A percentile compares a stretch with the other conserved stretches of the same genome.
Evolutionary conservation across 192 early-diverging fungal genomes (phyloP).

Genomic region (Backusella liffmaniae): DNA sequence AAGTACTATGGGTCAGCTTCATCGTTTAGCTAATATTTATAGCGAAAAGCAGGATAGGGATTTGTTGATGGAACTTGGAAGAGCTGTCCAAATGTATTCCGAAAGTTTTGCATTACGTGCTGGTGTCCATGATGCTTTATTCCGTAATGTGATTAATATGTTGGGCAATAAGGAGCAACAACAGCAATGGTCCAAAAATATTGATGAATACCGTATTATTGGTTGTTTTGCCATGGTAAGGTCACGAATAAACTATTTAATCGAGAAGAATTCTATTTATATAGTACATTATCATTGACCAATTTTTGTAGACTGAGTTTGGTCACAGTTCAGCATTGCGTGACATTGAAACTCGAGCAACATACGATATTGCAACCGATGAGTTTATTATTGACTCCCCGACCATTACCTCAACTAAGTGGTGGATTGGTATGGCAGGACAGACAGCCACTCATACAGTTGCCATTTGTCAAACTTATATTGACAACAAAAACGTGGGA

Average conservation of each 20-base stretch:
- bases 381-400: conserved; percentile 65
- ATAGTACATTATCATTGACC: not conserved
- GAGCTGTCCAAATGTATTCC: conserved; percentile 40
- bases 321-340: conserved; percentile 61
- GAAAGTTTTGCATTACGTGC: conserved; percentile 60
- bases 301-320: conserved; percentile 52
- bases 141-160: conserved; percentile 52
- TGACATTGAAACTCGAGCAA: conserved; percentile 66
- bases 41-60: conserved; percentile 19
- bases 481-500: conserved; percentile 56
- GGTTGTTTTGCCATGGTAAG: conserved; percentile 70
- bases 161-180: conserved; percentile 60
- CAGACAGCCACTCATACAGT: conserved; percentile 69
- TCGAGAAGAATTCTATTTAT: not conserved
- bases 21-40: conserved; percentile 37
- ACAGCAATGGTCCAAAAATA: conserved; percentile 50
- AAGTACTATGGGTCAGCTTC: conserved; percentile 55
- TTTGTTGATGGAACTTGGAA: not conserved
- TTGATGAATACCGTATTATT: conserved; percentile 51
- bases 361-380: conserved; percentile 52
- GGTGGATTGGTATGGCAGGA: conserved; percentile 68
- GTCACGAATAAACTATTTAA: not conserved
- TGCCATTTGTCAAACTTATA: conserved; percentile 57
- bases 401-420: conserved; percentile 58
- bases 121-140: conserved; percentile 61